Evolutionary conservation across 192 early-diverging fungal species (phyloP), one percentile per base, ranked within the genome.

Genomic region (Nowakowskiella sp.): DNA sequence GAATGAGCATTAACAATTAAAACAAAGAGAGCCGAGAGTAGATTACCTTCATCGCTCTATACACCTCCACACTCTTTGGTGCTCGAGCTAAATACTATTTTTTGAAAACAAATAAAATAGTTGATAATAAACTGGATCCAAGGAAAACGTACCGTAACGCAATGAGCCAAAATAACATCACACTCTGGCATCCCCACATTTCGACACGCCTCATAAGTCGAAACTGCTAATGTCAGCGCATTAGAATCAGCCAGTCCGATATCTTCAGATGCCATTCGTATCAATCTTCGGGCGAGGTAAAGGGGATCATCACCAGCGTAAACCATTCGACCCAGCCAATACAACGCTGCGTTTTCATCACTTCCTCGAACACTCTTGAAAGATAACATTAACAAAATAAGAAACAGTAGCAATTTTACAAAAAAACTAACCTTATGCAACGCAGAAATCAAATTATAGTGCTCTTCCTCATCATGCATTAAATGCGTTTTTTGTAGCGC

Each of bases 151-250:
- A 60, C 58, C 31, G 52, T 49, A 24, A 83, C 87, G 28, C 80
- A 82, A 36, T 94, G 88, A 0, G 87, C 90, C 1, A 94, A 60
- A 26, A 86, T 83, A 0, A 74, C 80, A 59, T 92, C 89, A 58
- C 91, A 94, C 62, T 94, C 91, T 4, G 91, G 91, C 85, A 92
- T 89, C 0, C 91, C 91, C 51, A 94, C 85, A 31, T 68, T 76
- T 63, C 91, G 87, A 51, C 86, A 89, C 0, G 91, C 82, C 50
- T 92, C 83, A 54, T 87, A 88, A 3, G 87, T 74, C 3, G 89
- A 50, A 7, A 91, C 57, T 0, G 86, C 87, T 36, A 91, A 53
- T 10, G 82, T 76, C 22, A 94, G 58, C 0, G 90, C 91, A 1
- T 69, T 52, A 49, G 76, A 85, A 51, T 94, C 88, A 4, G 88